Evolutionary conservation across 805 yeast genomes (phyloP).

Genomic region (Zygoascus ofunaensis): DNA sequence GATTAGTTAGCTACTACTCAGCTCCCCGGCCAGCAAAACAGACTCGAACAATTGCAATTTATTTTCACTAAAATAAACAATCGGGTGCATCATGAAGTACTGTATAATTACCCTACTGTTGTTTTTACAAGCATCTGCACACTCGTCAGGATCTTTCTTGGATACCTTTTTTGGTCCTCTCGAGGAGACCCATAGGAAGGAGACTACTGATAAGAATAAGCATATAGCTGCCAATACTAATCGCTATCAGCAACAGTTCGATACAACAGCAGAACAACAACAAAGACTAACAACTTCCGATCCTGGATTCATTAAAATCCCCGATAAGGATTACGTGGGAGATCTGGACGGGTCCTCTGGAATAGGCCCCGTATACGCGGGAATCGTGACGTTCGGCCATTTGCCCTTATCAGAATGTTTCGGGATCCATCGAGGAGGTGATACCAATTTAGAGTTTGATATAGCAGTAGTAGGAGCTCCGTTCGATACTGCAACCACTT

Average conservation of each 20-base stretch:
- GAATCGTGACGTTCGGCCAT: constrained; percentile 51
- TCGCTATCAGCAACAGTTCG: too few species aligned
- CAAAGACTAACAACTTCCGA: too few species aligned
- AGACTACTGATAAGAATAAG: too few species aligned
- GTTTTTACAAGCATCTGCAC: background rate
- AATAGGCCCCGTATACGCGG: constrained; percentile 18
- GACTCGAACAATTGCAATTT: too few species aligned
- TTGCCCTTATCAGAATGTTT: constrained; percentile 52
- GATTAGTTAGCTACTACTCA: too few species aligned
- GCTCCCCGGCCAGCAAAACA: too few species aligned
- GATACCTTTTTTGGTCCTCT: constrained; percentile 6
- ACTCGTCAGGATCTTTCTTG: background rate
- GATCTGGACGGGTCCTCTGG: constrained; percentile 1
- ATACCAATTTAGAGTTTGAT: constrained; percentile 43
- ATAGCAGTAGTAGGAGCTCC: constrained; percentile 72
- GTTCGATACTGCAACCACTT: constrained; percentile 71
- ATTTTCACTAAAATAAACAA: too few species aligned
- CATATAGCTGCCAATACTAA: too few species aligned
- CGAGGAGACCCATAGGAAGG: background rate
- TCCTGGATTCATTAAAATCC: constrained; percentile 1
- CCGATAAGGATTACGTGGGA: constrained; percentile 5
- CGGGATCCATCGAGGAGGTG: constrained; percentile 21
- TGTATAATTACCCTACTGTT: too few species aligned
- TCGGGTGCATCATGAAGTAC: too few species aligned
- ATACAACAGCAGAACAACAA: background rate